Evolutionary conservation across 1,284 basidiomycete species (phyloP).

Genomic region (Austroboletus novae-zelandiae): DNA sequence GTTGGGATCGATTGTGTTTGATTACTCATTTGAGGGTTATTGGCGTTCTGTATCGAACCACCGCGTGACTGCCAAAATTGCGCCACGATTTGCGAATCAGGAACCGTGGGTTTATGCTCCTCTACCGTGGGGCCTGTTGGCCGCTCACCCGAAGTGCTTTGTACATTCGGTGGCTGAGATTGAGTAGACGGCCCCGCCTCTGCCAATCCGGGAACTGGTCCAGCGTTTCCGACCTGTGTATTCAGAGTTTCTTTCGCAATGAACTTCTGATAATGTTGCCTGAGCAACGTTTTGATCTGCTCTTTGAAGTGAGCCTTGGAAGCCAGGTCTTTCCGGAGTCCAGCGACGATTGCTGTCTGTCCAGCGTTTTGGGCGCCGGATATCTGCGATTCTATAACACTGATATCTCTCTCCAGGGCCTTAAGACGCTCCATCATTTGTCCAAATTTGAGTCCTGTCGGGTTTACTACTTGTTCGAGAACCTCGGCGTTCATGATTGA

Average conservation of each 20-base stretch:
- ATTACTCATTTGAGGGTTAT: conserved; percentile 4
- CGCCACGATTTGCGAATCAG: conserved; percentile 20
- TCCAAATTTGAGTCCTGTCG: conserved; percentile 14
- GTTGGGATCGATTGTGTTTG: conserved; percentile 11
- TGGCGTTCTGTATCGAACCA: conserved; percentile 7
- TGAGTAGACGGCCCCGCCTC: conserved; percentile 14
- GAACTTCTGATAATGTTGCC: conserved; percentile 16
- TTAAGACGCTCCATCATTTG: conserved; percentile 26
- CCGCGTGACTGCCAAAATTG: conserved; percentile 31
- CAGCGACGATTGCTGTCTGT: conserved; percentile 11
- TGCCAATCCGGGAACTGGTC: background rate
- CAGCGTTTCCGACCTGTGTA: conserved; percentile 2
- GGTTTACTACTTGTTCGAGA: conserved; percentile 16
- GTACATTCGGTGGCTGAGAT: conserved; percentile 5
- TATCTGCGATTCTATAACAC: conserved; percentile 10
- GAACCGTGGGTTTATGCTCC: conserved; percentile 18
- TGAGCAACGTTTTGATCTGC: conserved; percentile 17
- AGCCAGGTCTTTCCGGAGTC: conserved; percentile 11
- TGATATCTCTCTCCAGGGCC: conserved; percentile 17
- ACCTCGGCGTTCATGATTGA: conserved; percentile 5
- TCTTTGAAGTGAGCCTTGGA: conserved; percentile 2
- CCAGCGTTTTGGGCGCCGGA: conserved; percentile 14
- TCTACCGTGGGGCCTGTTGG: conserved; percentile 10
- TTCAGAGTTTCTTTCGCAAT: conserved; percentile 12
- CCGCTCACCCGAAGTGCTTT: conserved; percentile 7